Evolutionary conservation across 1,284 basidiomycete species (phyloP), one percentile per base, ranked within the genome.

Genomic region (Ceratorhiza oryzae-sativae): DNA sequence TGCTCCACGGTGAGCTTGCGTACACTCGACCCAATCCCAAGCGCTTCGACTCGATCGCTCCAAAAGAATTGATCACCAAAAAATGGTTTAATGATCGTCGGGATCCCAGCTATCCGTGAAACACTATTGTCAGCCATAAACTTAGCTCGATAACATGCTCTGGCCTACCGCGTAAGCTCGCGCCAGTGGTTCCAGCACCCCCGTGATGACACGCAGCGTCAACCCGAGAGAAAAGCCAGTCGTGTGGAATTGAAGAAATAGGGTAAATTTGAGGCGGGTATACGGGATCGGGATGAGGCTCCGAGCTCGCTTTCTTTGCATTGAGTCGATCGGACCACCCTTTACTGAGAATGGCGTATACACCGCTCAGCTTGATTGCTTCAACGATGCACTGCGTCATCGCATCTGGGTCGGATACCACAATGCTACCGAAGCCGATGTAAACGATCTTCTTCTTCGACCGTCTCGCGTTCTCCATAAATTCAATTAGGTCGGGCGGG

Each of bases 31-130:
- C 97, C 97, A 58, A 98, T 89, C 45, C 95, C 95, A 41, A 99
- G 85, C 2, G 93, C 93, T 80, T 98, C 95, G 23, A 97, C 93
- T 30, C 95, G 90, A 81, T 95, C 93, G 3, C 93, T 94, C 94
- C 95, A 98, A 82, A 98, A 98, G 80, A 91, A 95, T 78, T 99
- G 94, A 81, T 97, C 97, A 6, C 97, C 97, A 77, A 98, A 98
- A 86, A 97, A 99, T 0, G 97, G 97, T 76, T 91, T 92, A 79
- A 99, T 95, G 77, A 99, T 92, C 0, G 95, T 98, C 0, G 97
- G 96, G 73, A 96, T 90, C 6, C 95, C 94, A 72, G 94, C 94
- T 94, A 75, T 34, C 8, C 48, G n/a, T 20, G 67, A 32, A 42
- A n/a, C 56, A 46, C 53, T 58, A 18, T 78, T 62, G 77, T 71